These are phyloP conservation scores for Papiliotrema terrestris DNA, from an alignment of 1,284 basidiomycete genomes.

Conservation along the genomic window DNA sequence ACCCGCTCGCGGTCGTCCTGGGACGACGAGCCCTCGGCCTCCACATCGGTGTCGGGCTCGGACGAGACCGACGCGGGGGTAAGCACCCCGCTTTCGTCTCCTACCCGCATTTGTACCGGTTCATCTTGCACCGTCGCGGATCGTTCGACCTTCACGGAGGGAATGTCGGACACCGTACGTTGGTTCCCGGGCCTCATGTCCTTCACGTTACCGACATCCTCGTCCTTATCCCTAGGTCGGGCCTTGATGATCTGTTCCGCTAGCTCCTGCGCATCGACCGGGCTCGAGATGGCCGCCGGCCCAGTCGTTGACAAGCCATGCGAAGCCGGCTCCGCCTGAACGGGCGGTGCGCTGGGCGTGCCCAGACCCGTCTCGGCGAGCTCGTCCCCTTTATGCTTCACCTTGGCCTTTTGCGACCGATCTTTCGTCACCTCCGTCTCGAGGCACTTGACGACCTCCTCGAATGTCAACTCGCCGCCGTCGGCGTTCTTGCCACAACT, in stretches of 20 bases:
- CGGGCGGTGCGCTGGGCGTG: slow-evolving; percentile 18
- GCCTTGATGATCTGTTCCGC: slow-evolving; percentile 32
- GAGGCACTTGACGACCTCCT: slow-evolving; percentile 70
- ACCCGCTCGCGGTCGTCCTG: slow-evolving; percentile 72
- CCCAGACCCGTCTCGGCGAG: slow-evolving; percentile 10
- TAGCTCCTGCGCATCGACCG: slow-evolving; percentile 36
- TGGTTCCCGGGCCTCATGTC: slow-evolving; percentile 21
- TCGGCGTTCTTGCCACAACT: slow-evolving; percentile 64
- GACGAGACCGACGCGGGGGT: slow-evolving; percentile 15
- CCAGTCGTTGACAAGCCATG: slow-evolving; percentile 36
- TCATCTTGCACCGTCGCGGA: slow-evolving; percentile 14
- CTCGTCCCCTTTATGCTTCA: slow-evolving; percentile 9
- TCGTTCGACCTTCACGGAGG: slow-evolving; percentile 31
- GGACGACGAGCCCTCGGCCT: slow-evolving; percentile 46
- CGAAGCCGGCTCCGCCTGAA: slow-evolving; percentile 26
- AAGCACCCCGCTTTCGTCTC: slow-evolving; percentile 6
- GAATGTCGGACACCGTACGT: slow-evolving; percentile 16
- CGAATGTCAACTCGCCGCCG: slow-evolving; percentile 68
- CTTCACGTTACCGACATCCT: neutral
- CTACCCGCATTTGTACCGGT: slow-evolving; percentile 2
- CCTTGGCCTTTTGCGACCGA: slow-evolving; percentile 61
- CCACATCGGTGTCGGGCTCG: slow-evolving; percentile 48
- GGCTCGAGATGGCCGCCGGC: slow-evolving; percentile 23
- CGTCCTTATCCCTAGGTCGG: slow-evolving; percentile 11
- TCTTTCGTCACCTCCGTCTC: slow-evolving; percentile 75